Evolutionary conservation across 345 rosid species (phyloP).

Genomic region (Kandelia obovata): DNA sequence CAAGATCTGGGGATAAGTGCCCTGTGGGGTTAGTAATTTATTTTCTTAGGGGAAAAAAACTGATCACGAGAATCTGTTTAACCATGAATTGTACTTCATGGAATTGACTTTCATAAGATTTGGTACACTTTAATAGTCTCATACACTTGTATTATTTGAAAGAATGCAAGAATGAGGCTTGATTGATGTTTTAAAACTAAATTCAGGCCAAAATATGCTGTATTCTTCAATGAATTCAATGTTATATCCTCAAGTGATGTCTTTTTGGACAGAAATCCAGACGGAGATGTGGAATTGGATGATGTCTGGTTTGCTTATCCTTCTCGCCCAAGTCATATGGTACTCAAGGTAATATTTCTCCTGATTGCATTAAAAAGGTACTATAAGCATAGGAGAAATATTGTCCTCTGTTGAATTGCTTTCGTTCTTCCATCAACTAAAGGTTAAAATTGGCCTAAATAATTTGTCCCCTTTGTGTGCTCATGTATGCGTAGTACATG

Average conservation of each 20-base stretch:
- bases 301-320: constrained; percentile 98
- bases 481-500: too few species aligned
- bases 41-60: not conserved
- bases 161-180: not conserved
- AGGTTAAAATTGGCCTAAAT: too few species aligned
- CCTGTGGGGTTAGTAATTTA: constrained; percentile 59
- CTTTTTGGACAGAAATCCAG: constrained; percentile 56
- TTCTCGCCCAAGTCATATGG: constrained; percentile 88
- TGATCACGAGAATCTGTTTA: not conserved
- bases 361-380: not conserved
- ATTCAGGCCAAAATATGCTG: not conserved
- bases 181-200: not conserved
- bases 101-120: not conserved
- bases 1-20: constrained; percentile 67
- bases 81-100: not conserved
- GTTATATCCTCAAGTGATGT: not conserved
- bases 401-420: not conserved
- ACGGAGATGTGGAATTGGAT: constrained; percentile 80
- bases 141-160: not conserved
- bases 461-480: too few species aligned
- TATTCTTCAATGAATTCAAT: not conserved
- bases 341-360: constrained; percentile 64
- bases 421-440: too few species aligned
- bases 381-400: not conserved
- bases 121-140: not conserved